phyloP scores from a whole-genome alignment of 2,329 filamentous ascomycete genomes.

The Orbilia blumenaviensis region DNA sequence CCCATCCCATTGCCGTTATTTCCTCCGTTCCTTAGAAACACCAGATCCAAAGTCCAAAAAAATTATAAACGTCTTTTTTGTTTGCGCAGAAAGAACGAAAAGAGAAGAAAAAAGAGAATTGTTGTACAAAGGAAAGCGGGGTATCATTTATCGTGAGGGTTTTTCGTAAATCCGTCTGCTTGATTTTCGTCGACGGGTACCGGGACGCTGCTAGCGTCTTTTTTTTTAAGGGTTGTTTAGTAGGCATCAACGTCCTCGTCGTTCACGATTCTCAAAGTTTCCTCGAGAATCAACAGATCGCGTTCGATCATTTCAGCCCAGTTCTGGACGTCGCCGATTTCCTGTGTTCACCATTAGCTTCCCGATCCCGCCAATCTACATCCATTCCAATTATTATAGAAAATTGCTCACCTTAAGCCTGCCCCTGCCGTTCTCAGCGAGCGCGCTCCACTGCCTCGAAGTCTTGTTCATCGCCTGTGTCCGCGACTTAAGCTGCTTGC shows the following conservation, averaged over 20 bases:
- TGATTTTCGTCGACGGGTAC: not conserved
- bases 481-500: slow-evolving; percentile 71
- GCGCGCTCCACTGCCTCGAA: slow-evolving; percentile 71
- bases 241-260: slow-evolving; percentile 58
- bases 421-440: slow-evolving; percentile 71
- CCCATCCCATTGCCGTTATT: not conserved
- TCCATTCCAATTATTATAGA: not conserved
- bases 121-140: slow-evolving; percentile 58
- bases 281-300: slow-evolving; percentile 72
- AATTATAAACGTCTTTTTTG: not conserved
- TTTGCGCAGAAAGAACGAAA: too few relatives aligned
- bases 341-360: slow-evolving; percentile 48
- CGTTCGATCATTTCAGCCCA: slow-evolving; percentile 84
- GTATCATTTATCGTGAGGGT: slow-evolving; percentile 69
- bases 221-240: slow-evolving; percentile 25
- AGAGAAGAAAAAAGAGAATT: not conserved
- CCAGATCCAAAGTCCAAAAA: not conserved
- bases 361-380: not conserved
- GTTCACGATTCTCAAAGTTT: slow-evolving; percentile 70
- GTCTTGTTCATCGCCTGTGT: slow-evolving; percentile 71
- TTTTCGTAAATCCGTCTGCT: slow-evolving; percentile 68
- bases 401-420: slow-evolving; percentile 69
- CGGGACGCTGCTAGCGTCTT: too few relatives aligned
- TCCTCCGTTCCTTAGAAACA: not conserved
- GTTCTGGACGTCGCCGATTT: slow-evolving; percentile 83